Evolutionary conservation across 2,329 filamentous ascomycete genomes (phyloP).

Genomic region (Teratosphaeriaceae sp.): DNA sequence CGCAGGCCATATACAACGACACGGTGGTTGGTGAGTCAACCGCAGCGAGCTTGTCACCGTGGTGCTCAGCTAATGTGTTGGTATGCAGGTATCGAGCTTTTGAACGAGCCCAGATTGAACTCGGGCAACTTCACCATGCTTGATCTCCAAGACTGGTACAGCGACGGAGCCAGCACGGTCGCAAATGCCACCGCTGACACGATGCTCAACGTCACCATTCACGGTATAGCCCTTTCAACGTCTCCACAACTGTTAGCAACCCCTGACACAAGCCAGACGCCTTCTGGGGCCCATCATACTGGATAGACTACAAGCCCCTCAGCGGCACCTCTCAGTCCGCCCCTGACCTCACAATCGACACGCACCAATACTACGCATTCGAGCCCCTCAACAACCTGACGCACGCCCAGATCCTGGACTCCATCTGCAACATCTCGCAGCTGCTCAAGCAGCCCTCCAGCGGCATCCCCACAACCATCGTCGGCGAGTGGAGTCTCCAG

Average conservation of each 20-base stretch:
- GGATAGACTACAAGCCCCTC: conserved; percentile 15
- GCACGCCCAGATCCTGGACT: conserved; percentile 10
- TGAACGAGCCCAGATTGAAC: conserved; percentile 15
- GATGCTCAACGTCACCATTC: conserved; percentile 11
- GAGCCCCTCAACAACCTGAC: conserved; percentile 11
- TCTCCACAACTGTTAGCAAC: background rate
- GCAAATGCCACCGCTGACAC: background rate
- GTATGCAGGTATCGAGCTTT: conserved; percentile 15
- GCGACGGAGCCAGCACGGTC: conserved; percentile 7
- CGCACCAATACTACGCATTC: conserved; percentile 21
- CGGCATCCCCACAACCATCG: conserved; percentile 13
- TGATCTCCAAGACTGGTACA: conserved; percentile 11
- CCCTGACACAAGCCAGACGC: conserved; percentile 4
- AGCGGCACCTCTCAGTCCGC: conserved; percentile 1
- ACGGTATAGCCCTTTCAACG: background rate
- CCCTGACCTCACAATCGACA: conserved; percentile 12
- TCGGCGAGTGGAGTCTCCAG: conserved; percentile 20
- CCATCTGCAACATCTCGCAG: conserved; percentile 11
- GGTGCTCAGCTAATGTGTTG: no score
- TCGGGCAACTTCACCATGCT: conserved; percentile 3
- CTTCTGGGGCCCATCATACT: conserved; percentile 14
- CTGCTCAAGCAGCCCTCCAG: conserved; percentile 6
- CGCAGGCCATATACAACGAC: conserved; percentile 11
- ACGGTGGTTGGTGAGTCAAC: conserved; percentile 12
- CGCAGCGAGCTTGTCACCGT: background rate